A percentile compares a stretch with the other conserved stretches of the same genome.
Evolutionary conservation across 2,329 filamentous ascomycete species (phyloP).

Genomic region (Chaetomium sp.): DNA sequence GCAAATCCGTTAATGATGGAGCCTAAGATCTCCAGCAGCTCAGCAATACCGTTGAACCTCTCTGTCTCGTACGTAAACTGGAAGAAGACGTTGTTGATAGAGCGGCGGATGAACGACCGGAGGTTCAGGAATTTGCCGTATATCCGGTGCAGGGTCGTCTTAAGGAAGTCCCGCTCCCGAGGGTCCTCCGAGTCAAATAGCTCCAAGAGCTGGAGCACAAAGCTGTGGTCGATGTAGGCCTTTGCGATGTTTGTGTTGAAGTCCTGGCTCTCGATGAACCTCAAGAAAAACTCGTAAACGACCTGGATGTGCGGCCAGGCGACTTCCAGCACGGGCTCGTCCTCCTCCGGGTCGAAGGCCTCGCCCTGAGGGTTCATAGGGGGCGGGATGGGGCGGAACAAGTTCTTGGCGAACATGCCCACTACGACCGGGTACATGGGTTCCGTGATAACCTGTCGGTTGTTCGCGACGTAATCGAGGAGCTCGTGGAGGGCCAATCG

Average conservation of each 20-base stretch:
- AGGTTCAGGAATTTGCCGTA: constrained; percentile 99
- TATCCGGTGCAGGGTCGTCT: constrained; percentile 95
- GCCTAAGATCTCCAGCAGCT: constrained; percentile 90
- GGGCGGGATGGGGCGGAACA: constrained; percentile 94
- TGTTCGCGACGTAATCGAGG: constrained; percentile 97
- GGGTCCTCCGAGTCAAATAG: constrained; percentile 98
- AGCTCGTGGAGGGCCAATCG: constrained; percentile 90
- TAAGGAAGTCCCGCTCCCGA: constrained; percentile 91
- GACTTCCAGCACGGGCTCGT: constrained; percentile 94
- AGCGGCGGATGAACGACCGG: constrained; percentile 91
- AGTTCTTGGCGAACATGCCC: constrained; percentile 98
- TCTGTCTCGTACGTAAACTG: constrained; percentile 99
- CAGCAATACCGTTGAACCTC: constrained; percentile 95
- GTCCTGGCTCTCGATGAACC: constrained; percentile 98
- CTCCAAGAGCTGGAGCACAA: constrained; percentile 93
- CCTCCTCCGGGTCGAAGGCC: constrained; percentile 96
- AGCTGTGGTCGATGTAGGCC: constrained; percentile 96
- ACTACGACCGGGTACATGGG: constrained; percentile 98
- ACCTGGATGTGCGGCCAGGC: constrained; percentile 99
- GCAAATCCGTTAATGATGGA: constrained; percentile 99
- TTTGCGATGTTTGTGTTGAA: constrained; percentile 99
- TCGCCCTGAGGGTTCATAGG: constrained; percentile 97
- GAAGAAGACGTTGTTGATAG: constrained; percentile 99
- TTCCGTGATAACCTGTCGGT: constrained; percentile 95
- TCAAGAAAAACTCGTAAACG: constrained; percentile 97